Base-by-base conservation (phyloP, 1,284 basidiomycete genomes). In the Sporisorium sorghi region DNA sequence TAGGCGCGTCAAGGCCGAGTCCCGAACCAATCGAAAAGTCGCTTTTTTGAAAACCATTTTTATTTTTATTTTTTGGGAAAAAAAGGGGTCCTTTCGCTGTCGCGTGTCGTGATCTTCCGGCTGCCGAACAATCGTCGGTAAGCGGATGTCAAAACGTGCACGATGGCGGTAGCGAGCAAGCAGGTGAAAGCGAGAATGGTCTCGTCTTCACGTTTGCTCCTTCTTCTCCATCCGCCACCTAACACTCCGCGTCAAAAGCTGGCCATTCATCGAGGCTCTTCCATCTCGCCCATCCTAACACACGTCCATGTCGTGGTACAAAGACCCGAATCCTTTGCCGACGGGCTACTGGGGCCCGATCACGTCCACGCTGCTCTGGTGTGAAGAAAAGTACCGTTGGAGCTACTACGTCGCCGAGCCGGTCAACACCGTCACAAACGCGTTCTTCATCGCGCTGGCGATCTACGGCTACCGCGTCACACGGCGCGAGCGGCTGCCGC, bases 371-470 rank as follows among this genome's bases (percentile, higher is more conserved):
- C 61, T 84, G 11, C 49, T 79, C 24, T 83, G 82, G 82, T 83
- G 82, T 52, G 82, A 83, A 56, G 58, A 72, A 39, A 83, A 83
- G 67, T 84, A 82, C 46, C 52, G 53, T 15, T 79, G 71, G 71
- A 67, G 65, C n/a, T 60, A 56, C 28, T 83, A 79, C 53, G 58
- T 83, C 24, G 82, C 82, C 9, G 82, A 83, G 60, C 80, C 81
- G 2, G 52, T 79, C 57, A 83, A 83, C 50, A 77, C 80, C 61
- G 85, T 68, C 84, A 77, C 87, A 24, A 88, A 88, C 58, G 50
- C 86, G 26, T 85, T 87, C 15, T 86, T 86, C 44, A 83, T 88
- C 64, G 48, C 76, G 0, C 60, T 86, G 0, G 85, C 86, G 8
- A 50, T 86, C 2, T 87, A 85, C 49, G 86, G 85, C 10, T 74